A percentile compares a stretch with the other conserved stretches of the same genome.
phyloP scores from a whole-genome alignment of 805 yeast species.

The Lipomyces yamanashiensis region DNA sequence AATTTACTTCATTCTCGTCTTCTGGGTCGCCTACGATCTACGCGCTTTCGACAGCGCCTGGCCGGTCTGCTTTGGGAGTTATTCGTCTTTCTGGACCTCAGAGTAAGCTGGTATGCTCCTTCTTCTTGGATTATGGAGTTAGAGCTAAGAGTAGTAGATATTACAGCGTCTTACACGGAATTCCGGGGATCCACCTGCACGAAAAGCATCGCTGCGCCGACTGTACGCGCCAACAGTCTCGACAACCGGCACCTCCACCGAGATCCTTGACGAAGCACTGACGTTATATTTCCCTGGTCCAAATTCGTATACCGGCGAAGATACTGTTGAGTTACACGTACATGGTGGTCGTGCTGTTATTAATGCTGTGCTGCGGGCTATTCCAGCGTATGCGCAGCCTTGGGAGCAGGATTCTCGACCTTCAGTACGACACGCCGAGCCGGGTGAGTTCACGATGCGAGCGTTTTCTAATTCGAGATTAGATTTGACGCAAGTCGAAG shows the following conservation, averaged over 20 bases:
- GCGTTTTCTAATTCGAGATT: slow-evolving; percentile 84
- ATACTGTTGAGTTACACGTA: slow-evolving; percentile 80
- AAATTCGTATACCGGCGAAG: slow-evolving; percentile 89
- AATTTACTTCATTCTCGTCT: neutral
- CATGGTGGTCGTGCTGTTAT: slow-evolving; percentile 94
- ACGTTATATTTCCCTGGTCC: slow-evolving; percentile 73
- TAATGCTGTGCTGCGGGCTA: slow-evolving; percentile 65
- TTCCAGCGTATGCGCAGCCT: slow-evolving; percentile 43
- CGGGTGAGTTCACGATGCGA: slow-evolving; percentile 88
- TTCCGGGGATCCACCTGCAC: slow-evolving; percentile 12
- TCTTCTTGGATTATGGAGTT: slow-evolving; percentile 31
- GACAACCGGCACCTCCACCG: slow-evolving; percentile 10
- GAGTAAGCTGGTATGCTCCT: slow-evolving; percentile 45
- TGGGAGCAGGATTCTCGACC: slow-evolving; percentile 6
- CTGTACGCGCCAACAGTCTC: slow-evolving; percentile 25
- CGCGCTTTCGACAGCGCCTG: slow-evolving; percentile 84
- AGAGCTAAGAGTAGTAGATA: slow-evolving; percentile 52
- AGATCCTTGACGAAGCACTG: slow-evolving; percentile 76
- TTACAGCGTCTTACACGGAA: slow-evolving; percentile 23
- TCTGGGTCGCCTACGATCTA: slow-evolving; percentile 65
- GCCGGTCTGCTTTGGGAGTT: slow-evolving; percentile 85
- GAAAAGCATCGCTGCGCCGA: slow-evolving; percentile 24
- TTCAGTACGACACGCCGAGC: slow-evolving; percentile 74
- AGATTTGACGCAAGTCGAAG: slow-evolving; percentile 90
- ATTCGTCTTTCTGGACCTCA: slow-evolving; percentile 80